phyloP scores from a whole-genome alignment of 495 filamentous ascomycete genomes.

The Talaromyces liani region DNA sequence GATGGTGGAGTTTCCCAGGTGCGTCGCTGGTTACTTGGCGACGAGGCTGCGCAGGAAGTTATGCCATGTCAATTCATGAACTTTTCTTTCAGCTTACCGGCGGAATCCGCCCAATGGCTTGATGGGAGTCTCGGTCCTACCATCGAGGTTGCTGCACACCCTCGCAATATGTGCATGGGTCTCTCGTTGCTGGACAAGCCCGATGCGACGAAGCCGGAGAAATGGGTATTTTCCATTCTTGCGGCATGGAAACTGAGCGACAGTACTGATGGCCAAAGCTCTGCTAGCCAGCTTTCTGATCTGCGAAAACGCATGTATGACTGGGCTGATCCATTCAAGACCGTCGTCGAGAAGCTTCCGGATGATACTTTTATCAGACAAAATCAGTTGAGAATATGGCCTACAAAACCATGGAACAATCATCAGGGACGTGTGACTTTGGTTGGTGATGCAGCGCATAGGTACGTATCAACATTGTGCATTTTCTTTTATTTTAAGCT shows the following conservation, averaged over 20 bases:
- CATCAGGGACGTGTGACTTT: neutral
- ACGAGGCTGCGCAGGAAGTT: neutral
- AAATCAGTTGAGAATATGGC: neutral
- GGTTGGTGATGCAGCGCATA: neutral
- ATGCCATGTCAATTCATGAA: neutral
- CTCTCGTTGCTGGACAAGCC: neutral
- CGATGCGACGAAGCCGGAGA: neutral
- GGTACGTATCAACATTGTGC: neutral
- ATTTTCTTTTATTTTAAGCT: neutral
- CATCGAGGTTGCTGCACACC: neutral
- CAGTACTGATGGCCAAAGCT: neutral
- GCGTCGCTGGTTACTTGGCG: neutral
- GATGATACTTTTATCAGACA: neutral
- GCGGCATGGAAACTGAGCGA: neutral
- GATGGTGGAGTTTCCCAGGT: neutral
- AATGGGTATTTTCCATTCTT: neutral
- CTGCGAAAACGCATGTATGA: neutral
- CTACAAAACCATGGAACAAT: neutral
- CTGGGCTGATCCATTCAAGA: neutral
- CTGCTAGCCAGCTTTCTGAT: neutral
- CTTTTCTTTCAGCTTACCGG: neutral
- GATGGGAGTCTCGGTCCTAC: neutral
- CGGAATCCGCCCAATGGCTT: neutral
- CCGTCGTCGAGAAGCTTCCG: neutral
- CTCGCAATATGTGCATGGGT: neutral